phyloP scores from a whole-genome alignment of 495 filamentous ascomycete species.

The Bombardia bombarda region DNA sequence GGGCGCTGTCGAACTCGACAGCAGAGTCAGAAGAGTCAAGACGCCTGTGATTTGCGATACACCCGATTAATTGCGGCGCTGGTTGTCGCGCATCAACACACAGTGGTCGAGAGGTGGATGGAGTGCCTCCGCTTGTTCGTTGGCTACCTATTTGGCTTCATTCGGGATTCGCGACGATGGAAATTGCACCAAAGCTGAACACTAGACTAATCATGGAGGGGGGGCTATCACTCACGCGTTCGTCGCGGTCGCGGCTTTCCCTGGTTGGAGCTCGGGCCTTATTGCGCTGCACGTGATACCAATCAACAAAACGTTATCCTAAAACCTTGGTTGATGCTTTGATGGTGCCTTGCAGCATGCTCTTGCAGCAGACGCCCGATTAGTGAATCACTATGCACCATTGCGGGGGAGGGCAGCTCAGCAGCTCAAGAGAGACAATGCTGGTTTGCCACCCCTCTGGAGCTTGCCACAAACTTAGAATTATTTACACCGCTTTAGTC shows the following conservation, averaged over 20 bases:
- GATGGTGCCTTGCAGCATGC: too few relatives aligned
- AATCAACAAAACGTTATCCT: too few relatives aligned
- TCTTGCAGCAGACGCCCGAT: too few relatives aligned
- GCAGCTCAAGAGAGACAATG: too few relatives aligned
- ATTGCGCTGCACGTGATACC: too few relatives aligned
- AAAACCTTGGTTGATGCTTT: too few relatives aligned
- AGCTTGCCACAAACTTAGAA: too few relatives aligned
- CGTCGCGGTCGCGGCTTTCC: not conserved
- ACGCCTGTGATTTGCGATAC: not conserved
- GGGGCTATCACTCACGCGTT: not conserved
- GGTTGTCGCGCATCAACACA: conserved; percentile 2
- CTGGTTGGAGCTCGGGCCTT: not conserved
- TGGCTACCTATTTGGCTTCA: not conserved
- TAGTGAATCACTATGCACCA: too few relatives aligned
- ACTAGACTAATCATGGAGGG: not conserved
- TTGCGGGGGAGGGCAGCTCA: too few relatives aligned
- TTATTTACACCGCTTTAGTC: too few relatives aligned
- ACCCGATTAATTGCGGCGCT: not conserved
- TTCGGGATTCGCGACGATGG: not conserved
- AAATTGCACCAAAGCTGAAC: not conserved
- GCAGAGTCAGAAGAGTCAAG: conserved; percentile 12
- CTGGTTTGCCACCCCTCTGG: too few relatives aligned
- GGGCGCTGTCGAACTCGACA: conserved; percentile 24
- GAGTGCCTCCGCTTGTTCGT: not conserved
- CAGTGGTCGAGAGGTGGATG: not conserved